Evolutionary conservation across 352 stramenopile species (phyloP), one percentile per base, ranked within the genome.

Genomic region (Phytophthora cryptogea): DNA sequence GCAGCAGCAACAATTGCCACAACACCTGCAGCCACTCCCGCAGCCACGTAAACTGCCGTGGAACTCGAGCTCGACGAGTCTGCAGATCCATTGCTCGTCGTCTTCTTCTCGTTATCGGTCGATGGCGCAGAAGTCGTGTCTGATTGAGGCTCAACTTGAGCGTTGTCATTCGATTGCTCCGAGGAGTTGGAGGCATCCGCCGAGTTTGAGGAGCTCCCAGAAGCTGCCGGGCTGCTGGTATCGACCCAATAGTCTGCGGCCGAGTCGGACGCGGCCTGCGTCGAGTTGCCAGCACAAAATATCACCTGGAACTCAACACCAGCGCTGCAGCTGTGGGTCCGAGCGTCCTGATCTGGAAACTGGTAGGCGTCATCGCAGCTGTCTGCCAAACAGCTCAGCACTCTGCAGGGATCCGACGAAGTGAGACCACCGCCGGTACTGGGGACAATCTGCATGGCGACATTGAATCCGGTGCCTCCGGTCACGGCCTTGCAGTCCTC

Each of bases 321-420:
- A 28, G 78, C 59, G 4, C 55, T 45, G 57, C 83, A 92, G 43
- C 66, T 69, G 57, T 89, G 79, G 17, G 83, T 92, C 64, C 86
- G 85, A 32, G 40, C 72, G 66, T 88, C 76, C 45, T 92, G 78
- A 44, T 81, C 85, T 3, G 83, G 83, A 43, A 74, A 89, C 32
- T 87, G 73, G 59, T 92, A 90, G 32, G 81, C 83, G 45, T 92
- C 80, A 8, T 59, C n/a, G 37, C 83, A 92, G 13, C 71, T 77
- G 31, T 88, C 77, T n/a, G 46, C 46, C 23, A 79, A 55, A 59
- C 83, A 90, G n/a, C 64, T 78, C 49, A 88, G 68, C 28, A 74
- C 64, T 23, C 59, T 32, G 60, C 79, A 92, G 30, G 73, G 68
- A 16, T 68, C 59, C 8, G 63, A 54, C n/a, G 66, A 69, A n/a